phyloP scores from a whole-genome alignment of 148 eudicot species.

The Chenopodium formosanum region DNA sequence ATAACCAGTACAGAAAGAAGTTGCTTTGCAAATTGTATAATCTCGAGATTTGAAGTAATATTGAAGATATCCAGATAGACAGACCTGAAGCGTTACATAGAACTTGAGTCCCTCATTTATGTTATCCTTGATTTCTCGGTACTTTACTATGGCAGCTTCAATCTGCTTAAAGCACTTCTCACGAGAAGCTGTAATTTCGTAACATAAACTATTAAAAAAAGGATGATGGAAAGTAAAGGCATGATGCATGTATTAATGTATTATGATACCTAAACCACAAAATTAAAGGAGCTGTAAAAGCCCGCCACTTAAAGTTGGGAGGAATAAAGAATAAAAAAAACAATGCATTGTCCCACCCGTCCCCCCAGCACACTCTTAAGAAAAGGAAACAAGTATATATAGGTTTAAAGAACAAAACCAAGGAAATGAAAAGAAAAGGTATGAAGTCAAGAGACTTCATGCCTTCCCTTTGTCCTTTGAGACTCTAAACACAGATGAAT shows the following conservation, averaged over 20 bases:
- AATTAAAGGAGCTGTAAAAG: background rate
- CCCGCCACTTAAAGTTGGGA: background rate
- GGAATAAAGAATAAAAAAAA: background rate
- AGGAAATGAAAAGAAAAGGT: background rate
- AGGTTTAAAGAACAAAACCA: background rate
- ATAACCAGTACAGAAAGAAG: background rate
- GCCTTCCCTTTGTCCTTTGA: background rate
- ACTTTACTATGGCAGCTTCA: slow-evolving; percentile 91
- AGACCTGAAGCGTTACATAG: slow-evolving; percentile 95
- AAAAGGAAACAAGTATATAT: background rate
- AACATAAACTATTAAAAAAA: background rate
- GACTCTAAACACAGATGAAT: background rate
- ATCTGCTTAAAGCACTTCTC: slow-evolving; percentile 87
- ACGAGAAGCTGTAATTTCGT: slow-evolving; percentile 58
- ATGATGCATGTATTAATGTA: background rate
- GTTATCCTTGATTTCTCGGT: slow-evolving; percentile 85
- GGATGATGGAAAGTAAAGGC: background rate
- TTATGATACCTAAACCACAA: background rate
- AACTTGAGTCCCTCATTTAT: slow-evolving; percentile 93
- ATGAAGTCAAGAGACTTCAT: background rate
- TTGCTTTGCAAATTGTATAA: background rate
- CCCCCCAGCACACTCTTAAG: background rate
- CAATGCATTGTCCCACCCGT: background rate
- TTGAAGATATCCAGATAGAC: background rate
- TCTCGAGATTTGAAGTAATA: background rate